Evolutionary conservation across 257 asterid genomes (phyloP).

Genomic region (Lantana camara): DNA sequence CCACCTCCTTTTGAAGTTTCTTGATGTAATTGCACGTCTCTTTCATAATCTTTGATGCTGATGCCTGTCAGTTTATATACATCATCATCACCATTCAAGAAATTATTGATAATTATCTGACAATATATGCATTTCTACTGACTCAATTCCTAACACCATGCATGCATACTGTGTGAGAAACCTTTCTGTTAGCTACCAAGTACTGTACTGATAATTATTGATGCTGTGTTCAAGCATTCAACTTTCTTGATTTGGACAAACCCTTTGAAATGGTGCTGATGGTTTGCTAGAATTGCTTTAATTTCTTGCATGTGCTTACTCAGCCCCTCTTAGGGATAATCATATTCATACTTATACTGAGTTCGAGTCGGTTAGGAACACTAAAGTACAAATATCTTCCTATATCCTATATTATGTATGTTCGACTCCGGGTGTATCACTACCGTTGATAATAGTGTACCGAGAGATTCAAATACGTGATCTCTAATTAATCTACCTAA

Average conservation of each 20-base stretch:
- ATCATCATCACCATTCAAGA: not conserved
- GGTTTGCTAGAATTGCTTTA: not conserved
- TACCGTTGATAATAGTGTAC: too few relatives aligned
- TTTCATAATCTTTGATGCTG: slow-evolving; percentile 47
- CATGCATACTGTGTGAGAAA: slow-evolving; percentile 16
- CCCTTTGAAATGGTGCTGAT: not conserved
- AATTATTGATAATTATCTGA: not conserved
- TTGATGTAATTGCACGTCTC: slow-evolving; percentile 58
- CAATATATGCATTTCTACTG: not conserved
- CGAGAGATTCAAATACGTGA: too few relatives aligned
- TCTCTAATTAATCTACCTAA: too few relatives aligned
- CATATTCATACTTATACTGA: too few relatives aligned
- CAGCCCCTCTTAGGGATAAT: too few relatives aligned
- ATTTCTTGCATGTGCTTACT: not conserved
- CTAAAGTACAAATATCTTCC: too few relatives aligned
- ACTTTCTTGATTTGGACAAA: too few relatives aligned
- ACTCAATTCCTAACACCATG: slow-evolving; percentile 1
- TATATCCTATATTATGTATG: too few relatives aligned
- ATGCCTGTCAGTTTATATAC: slow-evolving; percentile 32
- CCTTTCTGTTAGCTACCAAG: not conserved
- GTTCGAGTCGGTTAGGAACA: too few relatives aligned
- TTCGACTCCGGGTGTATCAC: too few relatives aligned
- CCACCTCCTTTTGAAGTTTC: slow-evolving; percentile 67
- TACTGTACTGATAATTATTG: too few relatives aligned
- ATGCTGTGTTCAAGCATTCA: too few relatives aligned